These are phyloP conservation scores for Chlorella vulgaris DNA, from an alignment of 139 green algal species.

Conservation along the genomic window DNA sequence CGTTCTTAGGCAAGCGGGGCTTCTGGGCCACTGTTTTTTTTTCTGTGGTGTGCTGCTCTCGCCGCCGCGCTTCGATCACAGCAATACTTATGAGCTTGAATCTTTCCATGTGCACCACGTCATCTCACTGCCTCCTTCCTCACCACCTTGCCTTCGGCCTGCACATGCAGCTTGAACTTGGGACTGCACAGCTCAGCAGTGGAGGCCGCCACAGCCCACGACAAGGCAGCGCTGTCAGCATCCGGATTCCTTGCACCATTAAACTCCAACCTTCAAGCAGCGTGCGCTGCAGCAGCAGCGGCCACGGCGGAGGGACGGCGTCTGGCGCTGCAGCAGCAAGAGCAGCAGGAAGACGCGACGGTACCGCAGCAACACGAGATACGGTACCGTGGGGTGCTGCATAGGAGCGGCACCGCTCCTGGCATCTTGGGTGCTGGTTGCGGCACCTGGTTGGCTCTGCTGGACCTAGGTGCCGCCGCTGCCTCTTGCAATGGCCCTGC, in stretches of 20 bases:
- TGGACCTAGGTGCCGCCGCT: constrained; percentile 26
- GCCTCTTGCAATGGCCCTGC: not conserved
- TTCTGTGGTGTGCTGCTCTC: no score
- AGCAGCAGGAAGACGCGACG: not conserved
- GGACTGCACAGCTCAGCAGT: constrained; percentile 23
- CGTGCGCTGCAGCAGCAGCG: constrained; percentile 27
- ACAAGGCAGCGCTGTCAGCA: constrained; percentile 31
- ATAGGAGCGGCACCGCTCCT: no score
- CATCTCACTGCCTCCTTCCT: not conserved
- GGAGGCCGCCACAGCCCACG: constrained; percentile 43
- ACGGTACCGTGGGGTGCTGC: no score
- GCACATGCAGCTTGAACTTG: constrained; percentile 34
- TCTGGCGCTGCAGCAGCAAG: not conserved
- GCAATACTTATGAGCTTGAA: not conserved
- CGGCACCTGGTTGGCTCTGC: constrained; percentile 30
- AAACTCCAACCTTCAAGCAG: constrained; percentile 29
- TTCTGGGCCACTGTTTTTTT: not conserved
- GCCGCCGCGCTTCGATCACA: no score
- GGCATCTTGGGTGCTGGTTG: no score
- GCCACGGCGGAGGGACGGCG: not conserved
- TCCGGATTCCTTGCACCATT: constrained; percentile 10
- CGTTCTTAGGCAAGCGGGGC: not conserved
- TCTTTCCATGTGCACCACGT: not conserved
- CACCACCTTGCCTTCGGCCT: not conserved
- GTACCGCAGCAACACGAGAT: not conserved